These are phyloP conservation scores for Madurella mycetomatis DNA, from an alignment of 2,329 filamentous ascomycete genomes.

Conservation along the genomic window DNA sequence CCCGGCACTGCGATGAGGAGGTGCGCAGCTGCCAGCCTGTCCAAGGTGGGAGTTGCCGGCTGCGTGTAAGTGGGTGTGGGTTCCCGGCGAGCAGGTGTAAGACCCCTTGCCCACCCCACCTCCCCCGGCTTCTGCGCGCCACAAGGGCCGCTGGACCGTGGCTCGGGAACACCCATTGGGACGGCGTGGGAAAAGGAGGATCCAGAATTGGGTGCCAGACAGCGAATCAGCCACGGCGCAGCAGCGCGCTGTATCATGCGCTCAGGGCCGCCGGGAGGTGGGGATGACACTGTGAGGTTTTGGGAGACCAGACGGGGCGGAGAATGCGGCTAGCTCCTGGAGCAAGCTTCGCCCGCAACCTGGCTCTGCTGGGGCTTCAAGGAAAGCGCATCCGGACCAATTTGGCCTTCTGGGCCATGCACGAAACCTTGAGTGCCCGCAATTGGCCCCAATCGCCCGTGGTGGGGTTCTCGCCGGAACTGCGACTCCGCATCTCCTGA, in stretches of 20 bases:
- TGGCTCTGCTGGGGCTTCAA: background rate
- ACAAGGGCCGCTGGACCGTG: slow-evolving; percentile 17
- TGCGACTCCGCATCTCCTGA: slow-evolving; percentile 29
- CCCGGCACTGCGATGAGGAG: background rate
- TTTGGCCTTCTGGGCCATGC: slow-evolving; percentile 23
- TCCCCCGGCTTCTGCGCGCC: slow-evolving; percentile 2
- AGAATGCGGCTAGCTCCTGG: slow-evolving; percentile 10
- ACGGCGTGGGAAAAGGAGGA: background rate
- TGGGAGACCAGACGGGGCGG: background rate
- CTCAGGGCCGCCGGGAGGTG: background rate
- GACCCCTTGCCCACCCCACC: too few species aligned
- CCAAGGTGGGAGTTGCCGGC: too few species aligned
- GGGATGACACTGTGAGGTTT: background rate
- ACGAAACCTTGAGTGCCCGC: slow-evolving; percentile 7
- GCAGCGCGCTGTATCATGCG: too few species aligned
- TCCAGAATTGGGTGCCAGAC: background rate
- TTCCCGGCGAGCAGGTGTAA: background rate
- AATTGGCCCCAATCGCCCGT: slow-evolving; percentile 19
- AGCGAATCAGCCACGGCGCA: background rate
- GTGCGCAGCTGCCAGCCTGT: too few species aligned
- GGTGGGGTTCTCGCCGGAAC: slow-evolving; percentile 24
- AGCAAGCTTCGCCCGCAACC: background rate
- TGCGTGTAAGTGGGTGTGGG: background rate
- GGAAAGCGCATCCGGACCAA: slow-evolving; percentile 23
- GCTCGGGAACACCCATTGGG: background rate